Evolutionary conservation across 345 rosid species (phyloP).

Genomic region (Mercurialis annua): DNA sequence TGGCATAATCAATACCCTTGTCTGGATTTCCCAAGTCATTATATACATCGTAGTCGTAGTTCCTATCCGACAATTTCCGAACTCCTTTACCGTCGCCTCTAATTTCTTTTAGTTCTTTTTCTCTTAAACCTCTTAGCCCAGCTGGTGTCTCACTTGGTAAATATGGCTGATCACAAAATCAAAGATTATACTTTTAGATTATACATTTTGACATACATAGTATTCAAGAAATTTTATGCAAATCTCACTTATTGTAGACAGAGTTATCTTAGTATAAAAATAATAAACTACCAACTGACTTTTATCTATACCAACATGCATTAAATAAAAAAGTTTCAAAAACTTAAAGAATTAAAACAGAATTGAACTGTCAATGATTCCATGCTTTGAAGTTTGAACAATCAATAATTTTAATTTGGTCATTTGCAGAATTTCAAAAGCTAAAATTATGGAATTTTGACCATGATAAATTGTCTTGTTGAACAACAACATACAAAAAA

Average conservation of each 20-base stretch:
- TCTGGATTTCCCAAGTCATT: slow-evolving; percentile 97
- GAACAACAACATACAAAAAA: not conserved
- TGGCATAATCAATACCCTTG: slow-evolving; percentile 46
- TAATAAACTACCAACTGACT: not conserved
- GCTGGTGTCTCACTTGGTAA: slow-evolving; percentile 77
- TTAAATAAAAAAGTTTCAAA: not conserved
- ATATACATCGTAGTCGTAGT: slow-evolving; percentile 79
- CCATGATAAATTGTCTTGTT: slow-evolving; percentile 4
- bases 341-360: not conserved
- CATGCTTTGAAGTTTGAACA: slow-evolving; percentile 32
- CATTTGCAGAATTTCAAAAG: slow-evolving; percentile 13
- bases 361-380: not conserved
- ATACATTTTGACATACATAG: not conserved
- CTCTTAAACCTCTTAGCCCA: slow-evolving; percentile 65
- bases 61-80: slow-evolving; percentile 71
- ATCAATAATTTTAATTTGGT: slow-evolving; percentile 14
- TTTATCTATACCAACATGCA: not conserved
- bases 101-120: slow-evolving; percentile 56
- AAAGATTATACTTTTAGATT: not conserved
- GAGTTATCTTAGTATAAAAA: slow-evolving; percentile 2
- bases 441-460: slow-evolving; percentile 13
- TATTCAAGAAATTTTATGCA: no score
- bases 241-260: not conserved
- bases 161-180: slow-evolving; percentile 62
- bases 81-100: slow-evolving; percentile 74